Evolutionary conservation across 2,329 filamentous ascomycete species (phyloP).

Genomic region (Pochonia chlamydosporia): DNA sequence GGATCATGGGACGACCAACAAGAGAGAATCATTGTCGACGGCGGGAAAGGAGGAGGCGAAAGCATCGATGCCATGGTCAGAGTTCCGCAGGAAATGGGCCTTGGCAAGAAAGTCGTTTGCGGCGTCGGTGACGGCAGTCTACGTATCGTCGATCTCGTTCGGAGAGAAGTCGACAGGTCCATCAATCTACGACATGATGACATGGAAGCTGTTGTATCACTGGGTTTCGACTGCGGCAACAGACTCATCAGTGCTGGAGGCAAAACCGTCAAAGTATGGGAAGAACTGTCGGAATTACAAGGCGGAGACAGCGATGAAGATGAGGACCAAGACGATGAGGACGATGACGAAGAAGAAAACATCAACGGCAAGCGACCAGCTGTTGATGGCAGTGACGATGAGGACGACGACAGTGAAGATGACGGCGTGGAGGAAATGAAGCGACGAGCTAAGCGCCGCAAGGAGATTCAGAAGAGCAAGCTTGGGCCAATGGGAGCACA

Average conservation of each 20-base stretch:
- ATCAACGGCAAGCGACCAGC: constrained; percentile 40
- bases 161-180: constrained; percentile 65
- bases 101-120: constrained; percentile 69
- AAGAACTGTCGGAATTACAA: constrained; percentile 61
- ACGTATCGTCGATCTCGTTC: constrained; percentile 67
- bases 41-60: constrained; percentile 58
- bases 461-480: constrained; percentile 34
- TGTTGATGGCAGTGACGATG: constrained; percentile 43
- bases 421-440: constrained; percentile 32
- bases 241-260: constrained; percentile 89
- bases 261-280: constrained; percentile 83
- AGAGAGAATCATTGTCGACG: constrained; percentile 75
- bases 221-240: constrained; percentile 80
- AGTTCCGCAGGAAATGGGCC: constrained; percentile 64
- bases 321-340: constrained; percentile 37
- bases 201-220: constrained; percentile 73
- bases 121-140: constrained; percentile 78
- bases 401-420: constrained; percentile 25
- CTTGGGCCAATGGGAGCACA: constrained; percentile 46
- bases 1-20: constrained; percentile 95
- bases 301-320: constrained; percentile 39
- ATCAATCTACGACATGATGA: constrained; percentile 68
- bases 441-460: constrained; percentile 39
- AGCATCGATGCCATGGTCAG: constrained; percentile 73
- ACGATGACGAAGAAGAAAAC: constrained; percentile 30